phyloP scores from a whole-genome alignment of 345 rosid species.

The Gossypium sturtianum region DNA sequence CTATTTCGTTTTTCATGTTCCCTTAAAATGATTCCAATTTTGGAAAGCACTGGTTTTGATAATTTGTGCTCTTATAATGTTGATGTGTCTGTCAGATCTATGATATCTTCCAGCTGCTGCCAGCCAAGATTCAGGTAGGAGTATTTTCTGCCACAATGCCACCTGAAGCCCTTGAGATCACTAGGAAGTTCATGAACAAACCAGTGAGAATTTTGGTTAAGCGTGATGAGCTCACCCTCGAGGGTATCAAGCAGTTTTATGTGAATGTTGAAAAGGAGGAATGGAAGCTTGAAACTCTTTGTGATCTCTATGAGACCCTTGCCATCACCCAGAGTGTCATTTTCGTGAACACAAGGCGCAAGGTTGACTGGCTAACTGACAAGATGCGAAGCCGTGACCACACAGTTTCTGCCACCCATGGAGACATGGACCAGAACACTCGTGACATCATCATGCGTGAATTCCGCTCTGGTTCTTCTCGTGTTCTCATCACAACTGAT shows the following conservation, averaged over 20 bases:
- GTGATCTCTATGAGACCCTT: constrained; percentile 77
- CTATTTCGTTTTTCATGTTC: background rate
- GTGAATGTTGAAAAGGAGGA: constrained; percentile 81
- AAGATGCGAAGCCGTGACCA: constrained; percentile 81
- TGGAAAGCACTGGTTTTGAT: background rate
- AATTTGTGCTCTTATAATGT: background rate
- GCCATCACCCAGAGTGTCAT: constrained; percentile 91
- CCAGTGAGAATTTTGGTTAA: constrained; percentile 82
- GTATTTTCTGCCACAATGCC: constrained; percentile 96
- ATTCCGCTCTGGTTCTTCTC: constrained; percentile 82
- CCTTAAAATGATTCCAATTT: background rate
- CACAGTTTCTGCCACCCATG: constrained; percentile 88
- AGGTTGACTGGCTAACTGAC: constrained; percentile 92
- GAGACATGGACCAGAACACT: constrained; percentile 93
- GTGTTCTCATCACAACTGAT: constrained; percentile 80
- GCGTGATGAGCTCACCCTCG: constrained; percentile 89
- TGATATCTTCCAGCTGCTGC: constrained; percentile 78
- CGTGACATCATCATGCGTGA: constrained; percentile 85
- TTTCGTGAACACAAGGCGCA: constrained; percentile 85
- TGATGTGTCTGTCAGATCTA: constrained; percentile 49
- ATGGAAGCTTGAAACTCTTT: constrained; percentile 79
- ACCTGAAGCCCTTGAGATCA: constrained; percentile 86
- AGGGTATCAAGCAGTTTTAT: constrained; percentile 82
- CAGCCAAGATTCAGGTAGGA: constrained; percentile 67
- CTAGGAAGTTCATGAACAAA: constrained; percentile 85